Base-by-base conservation (phyloP, 2,329 filamentous ascomycete species). In the Talaromyces verruculosus region DNA sequence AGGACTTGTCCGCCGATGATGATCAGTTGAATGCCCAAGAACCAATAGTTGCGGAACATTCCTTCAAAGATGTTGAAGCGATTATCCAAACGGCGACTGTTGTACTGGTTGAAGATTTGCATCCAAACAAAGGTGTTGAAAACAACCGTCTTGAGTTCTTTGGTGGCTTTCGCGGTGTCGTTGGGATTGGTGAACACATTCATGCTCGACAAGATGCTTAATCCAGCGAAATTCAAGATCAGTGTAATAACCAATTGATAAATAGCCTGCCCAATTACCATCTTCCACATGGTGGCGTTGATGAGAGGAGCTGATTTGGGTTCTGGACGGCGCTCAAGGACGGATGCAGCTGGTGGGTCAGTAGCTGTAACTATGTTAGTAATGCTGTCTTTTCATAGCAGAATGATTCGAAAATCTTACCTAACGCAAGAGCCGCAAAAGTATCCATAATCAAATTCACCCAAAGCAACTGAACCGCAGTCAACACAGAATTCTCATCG, bases 401-500 rank as follows among this genome's bases (percentile, higher is more conserved):
- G n/a, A 33, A 41, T 61, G 33, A 28, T 2, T 5, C 5, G 10
- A 35, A 35, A 11, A 65, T 3, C 71, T 60, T 69, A 73, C 71
- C 72, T 57, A 89, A 81, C 8, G 87, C 87, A 35, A 89, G 83
- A 15, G 87, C 87, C 1, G 87, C 87, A 67, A 89, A 88, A 5
- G 87, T 89, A 70, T 89, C 87, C 87, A 90, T 89, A 72, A 89
- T 89, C 58, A 90, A 78, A 72, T 90, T 90, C 61, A 89, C 86
- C 88, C 88, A 90, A 39, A 90, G 81, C 51, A 90, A 82, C 70
- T 90, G 88, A 0, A 89, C 87, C 0, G 88, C 87, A 1, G 85
- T 88, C 53, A 90, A 83, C 1, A 90, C 85, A 5, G 87, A 86
- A 53, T 83, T 76, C 77, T 85, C 84, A 11, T 84, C 78, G 5